Base-by-base conservation (phyloP, 2,329 filamentous ascomycete genomes). In the Diatrype stigma region DNA sequence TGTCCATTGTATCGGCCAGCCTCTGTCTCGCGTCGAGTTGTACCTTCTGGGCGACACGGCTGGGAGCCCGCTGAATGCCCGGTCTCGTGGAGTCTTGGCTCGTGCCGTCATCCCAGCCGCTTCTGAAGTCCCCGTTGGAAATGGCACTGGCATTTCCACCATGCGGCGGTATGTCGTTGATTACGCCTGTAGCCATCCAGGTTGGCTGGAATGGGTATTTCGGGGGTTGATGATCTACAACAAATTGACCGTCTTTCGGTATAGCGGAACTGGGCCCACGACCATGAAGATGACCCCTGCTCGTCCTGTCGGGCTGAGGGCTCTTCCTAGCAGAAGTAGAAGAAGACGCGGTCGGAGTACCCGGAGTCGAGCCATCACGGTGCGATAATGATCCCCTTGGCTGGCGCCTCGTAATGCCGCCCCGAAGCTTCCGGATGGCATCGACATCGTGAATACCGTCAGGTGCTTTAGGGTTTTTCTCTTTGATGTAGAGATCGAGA, bases 391-490 rank as follows among this genome's bases (percentile, higher is more conserved):
- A 84, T 51, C 80, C 82, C 61, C 89, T 82, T 2, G 90, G 85
- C 66, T 96, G 90, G 53, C 93, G 81, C 56, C 93, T 80, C 23
- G 93, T 97, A 68, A 97, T 96, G 54, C 84, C 81, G 42, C 90
- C 89, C 48, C 93, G 84, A 63, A 96, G 75, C 69, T 87, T 89
- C 59, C 82, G 81, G 63, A 97, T 97, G 69, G 90, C 89, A 7
- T 93, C 89, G 52, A 96, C 89, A 73, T 96, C 80, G 70, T 97
- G 93, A 44, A 96, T 73, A 46, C 92, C 92, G 71, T 97, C 93
- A 6, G 87, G 75, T 1, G 86, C 80, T 70, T 92, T 94, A 1
- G 93, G 90, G 68, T 96, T 96, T 73, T 91, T 95, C 52, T 91
- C 87, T 65, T 91, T 92, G 63, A 96, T 92, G 69, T 95, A 96